Percentiles rank a stretch among this genome's conserved stretches.
These are phyloP conservation scores for Leccinellum albellum DNA, from an alignment of 768 basidiomycete genomes.

Conservation along the genomic window DNA sequence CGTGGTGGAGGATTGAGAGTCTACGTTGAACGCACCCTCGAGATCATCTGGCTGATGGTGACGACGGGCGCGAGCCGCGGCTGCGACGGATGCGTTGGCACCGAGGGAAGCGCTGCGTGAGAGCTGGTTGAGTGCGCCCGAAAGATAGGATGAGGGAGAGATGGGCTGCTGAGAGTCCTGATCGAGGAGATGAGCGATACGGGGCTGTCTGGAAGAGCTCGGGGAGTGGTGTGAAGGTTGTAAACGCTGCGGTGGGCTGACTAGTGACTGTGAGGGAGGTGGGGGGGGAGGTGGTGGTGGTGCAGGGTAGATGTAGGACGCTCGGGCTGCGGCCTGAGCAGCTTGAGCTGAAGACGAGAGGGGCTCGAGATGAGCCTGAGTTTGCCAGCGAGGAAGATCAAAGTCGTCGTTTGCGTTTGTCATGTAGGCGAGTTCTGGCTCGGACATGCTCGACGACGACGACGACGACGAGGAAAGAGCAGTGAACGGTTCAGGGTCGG, in stretches of 20 bases:
- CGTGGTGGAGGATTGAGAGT: slow-evolving; percentile 21
- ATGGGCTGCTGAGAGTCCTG: slow-evolving; percentile 44
- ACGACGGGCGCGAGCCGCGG: slow-evolving; percentile 50
- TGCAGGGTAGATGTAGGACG: slow-evolving; percentile 51
- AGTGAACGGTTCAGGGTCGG: slow-evolving; percentile 30
- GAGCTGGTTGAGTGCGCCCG: slow-evolving; percentile 51
- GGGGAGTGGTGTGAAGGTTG: slow-evolving; percentile 30
- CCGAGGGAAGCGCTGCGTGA: slow-evolving; percentile 68
- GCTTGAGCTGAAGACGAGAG: slow-evolving; percentile 60
- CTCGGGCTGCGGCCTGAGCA: slow-evolving; percentile 42
- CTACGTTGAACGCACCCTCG: slow-evolving; percentile 48
- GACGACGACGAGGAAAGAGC: slow-evolving; percentile 4
- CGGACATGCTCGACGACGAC: slow-evolving; percentile 49
- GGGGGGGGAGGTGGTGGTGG: slow-evolving; percentile 45
- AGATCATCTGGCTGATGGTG: slow-evolving; percentile 70
- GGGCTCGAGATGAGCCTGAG: slow-evolving; percentile 42
- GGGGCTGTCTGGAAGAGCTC: slow-evolving; percentile 49
- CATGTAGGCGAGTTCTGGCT: slow-evolving; percentile 74
- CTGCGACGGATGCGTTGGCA: slow-evolving; percentile 38
- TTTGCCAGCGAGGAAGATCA: slow-evolving; percentile 61
- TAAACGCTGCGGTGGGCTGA: slow-evolving; percentile 35
- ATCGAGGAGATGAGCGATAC: slow-evolving; percentile 64
- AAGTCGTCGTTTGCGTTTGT: slow-evolving; percentile 77
- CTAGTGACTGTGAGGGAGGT: not conserved
- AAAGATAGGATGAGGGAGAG: slow-evolving; percentile 46